These are phyloP conservation scores for Fusarium sp. DNA, from an alignment of 2,329 filamentous ascomycete genomes.

Conservation along the genomic window DNA sequence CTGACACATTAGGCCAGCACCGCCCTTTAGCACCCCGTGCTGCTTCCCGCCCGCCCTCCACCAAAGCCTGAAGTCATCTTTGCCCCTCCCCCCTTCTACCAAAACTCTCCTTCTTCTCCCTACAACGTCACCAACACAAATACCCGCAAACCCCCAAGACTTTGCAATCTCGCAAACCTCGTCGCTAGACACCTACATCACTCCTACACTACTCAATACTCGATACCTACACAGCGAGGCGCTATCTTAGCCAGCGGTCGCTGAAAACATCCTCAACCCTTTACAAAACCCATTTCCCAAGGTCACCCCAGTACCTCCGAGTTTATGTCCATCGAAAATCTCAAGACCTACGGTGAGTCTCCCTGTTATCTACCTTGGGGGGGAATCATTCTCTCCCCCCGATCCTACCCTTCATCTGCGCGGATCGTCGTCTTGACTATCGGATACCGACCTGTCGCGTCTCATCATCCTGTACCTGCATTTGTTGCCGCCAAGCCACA, in stretches of 20 bases:
- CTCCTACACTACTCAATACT: conserved; percentile 10
- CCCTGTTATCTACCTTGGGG: background rate
- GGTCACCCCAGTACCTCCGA: conserved; percentile 75
- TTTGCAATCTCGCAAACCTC: conserved; percentile 38
- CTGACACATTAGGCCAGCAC: conserved; percentile 17
- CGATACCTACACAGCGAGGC: conserved; percentile 59
- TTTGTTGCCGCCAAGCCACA: conserved; percentile 40
- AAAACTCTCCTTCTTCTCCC: conserved; percentile 35
- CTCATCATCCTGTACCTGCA: conserved; percentile 46
- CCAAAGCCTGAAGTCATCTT: conserved; percentile 36
- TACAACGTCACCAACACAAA: conserved; percentile 47
- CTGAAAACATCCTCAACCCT: conserved; percentile 56
- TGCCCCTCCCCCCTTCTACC: conserved; percentile 41
- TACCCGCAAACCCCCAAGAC: conserved; percentile 36
- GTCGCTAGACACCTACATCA: conserved; percentile 34
- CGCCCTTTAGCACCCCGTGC: background rate
- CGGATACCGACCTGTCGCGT: background rate
- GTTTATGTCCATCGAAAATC: conserved; percentile 99
- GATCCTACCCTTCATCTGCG: background rate
- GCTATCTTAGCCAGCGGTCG: conserved; percentile 64
- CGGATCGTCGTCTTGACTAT: background rate
- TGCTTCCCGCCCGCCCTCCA: conserved; percentile 23
- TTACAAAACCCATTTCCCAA: conserved; percentile 67
- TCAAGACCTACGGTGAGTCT: conserved; percentile 90
- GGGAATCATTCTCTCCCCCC: no score